Conservation (phyloP, 768 basidiomycete species). For the Pleurotus cornucopiae region DNA sequence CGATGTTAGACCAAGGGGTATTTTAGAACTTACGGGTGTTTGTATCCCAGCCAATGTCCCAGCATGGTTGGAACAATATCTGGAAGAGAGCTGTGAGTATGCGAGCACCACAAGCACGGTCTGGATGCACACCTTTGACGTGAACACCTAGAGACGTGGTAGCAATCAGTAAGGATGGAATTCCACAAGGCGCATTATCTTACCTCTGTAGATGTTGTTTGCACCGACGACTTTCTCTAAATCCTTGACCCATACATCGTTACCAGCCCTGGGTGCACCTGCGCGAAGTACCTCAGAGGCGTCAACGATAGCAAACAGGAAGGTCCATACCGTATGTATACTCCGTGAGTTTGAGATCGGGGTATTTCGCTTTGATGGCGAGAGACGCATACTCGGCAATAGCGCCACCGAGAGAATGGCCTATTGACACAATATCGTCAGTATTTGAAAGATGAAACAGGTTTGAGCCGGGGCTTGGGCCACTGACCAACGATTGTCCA, state of each 20-base stretch:
- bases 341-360: not conserved
- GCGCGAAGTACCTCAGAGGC: not conserved
- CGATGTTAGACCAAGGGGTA: no score
- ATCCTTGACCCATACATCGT: not conserved
- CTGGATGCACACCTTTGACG: not conserved
- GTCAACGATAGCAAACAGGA: not conserved
- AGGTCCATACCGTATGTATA: not conserved
- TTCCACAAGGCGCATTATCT: not conserved
- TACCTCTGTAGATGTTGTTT: slow-evolving; percentile 1
- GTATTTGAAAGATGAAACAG: not conserved
- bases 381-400: slow-evolving; percentile 3
- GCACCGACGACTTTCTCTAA: not conserved
- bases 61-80: slow-evolving; percentile 5
- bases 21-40: not conserved
- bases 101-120: not conserved
- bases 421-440: not conserved
- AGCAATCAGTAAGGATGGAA: not conserved
- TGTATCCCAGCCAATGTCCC: slow-evolving; percentile 1
- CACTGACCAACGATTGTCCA: slow-evolving; percentile 4
- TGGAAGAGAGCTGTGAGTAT: not conserved
- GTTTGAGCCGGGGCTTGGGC: not conserved
- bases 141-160: not conserved
- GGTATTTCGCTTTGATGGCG: not conserved
- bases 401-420: slow-evolving; percentile 4
- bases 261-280: slow-evolving; percentile 2